These are phyloP conservation scores for Penicillium sp. DNA, from an alignment of 2,329 filamentous ascomycete species.

Conservation along the genomic window DNA sequence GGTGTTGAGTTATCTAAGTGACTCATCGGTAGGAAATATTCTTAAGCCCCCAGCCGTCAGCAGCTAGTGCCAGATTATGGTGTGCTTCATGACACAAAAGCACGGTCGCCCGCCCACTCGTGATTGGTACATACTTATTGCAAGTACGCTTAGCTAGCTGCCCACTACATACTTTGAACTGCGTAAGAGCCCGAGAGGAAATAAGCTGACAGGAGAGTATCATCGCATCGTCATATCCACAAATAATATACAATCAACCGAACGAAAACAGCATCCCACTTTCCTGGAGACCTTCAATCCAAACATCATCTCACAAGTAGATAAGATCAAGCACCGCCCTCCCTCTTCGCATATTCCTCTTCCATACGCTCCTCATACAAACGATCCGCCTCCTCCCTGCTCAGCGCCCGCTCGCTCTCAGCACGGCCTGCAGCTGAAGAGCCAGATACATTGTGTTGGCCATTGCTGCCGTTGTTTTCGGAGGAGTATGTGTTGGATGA, in stretches of 20 bases:
- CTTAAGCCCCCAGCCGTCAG: background rate
- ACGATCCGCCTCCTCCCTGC: slow-evolving; percentile 44
- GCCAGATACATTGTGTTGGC: slow-evolving; percentile 12
- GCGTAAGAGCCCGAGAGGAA: background rate
- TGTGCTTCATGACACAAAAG: background rate
- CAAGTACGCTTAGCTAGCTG: no score
- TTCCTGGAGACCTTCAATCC: background rate
- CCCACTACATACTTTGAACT: background rate
- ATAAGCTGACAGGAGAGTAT: background rate
- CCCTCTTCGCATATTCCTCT: slow-evolving; percentile 49
- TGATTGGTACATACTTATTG: no score
- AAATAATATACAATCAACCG: background rate
- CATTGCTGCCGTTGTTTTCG: background rate
- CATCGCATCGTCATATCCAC: background rate
- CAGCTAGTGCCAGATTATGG: background rate
- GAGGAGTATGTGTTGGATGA: slow-evolving; percentile 3
- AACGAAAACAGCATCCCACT: background rate
- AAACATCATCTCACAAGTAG: background rate
- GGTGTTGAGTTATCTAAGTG: background rate
- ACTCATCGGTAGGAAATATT: background rate
- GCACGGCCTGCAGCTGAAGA: slow-evolving; percentile 15
- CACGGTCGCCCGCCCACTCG: no score
- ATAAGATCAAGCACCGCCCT: slow-evolving; percentile 39
- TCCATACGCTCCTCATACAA: slow-evolving; percentile 49
- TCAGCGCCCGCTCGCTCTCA: slow-evolving; percentile 30